Conservation (phyloP, 148 eudicot species). For the Rhododendron henanense region DNA sequence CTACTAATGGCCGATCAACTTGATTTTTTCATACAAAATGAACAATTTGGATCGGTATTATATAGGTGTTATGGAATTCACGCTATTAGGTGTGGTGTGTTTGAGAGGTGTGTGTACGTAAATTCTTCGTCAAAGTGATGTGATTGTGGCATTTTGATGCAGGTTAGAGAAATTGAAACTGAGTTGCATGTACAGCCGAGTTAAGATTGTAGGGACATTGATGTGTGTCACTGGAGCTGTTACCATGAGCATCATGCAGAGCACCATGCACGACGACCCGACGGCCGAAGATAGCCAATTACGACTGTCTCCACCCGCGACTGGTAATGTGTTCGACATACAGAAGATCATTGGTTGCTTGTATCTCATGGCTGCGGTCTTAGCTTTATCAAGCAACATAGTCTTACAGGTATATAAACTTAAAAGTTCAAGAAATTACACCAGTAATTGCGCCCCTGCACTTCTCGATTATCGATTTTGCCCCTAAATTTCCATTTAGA, state of each 20-base stretch:
- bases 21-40: no score
- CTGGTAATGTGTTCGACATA: constrained; percentile 18
- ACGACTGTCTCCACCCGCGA: not conserved
- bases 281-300: not conserved
- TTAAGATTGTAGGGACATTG: constrained; percentile 60
- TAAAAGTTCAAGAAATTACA: not conserved
- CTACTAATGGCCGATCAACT: no score
- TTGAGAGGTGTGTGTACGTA: no score
- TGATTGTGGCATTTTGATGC: constrained; percentile 8
- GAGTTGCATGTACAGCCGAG: constrained; percentile 52
- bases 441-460: not conserved
- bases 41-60: no score
- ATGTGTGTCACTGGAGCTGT: constrained; percentile 67
- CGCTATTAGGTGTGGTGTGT: no score
- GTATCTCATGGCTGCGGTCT: constrained; percentile 57
- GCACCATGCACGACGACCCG: not conserved
- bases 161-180: constrained; percentile 55
- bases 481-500: not conserved
- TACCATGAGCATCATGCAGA: constrained; percentile 41
- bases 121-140: no score
- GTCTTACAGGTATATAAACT: constrained; percentile 48
- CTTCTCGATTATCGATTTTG: not conserved
- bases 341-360: constrained; percentile 43
- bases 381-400: constrained; percentile 47
- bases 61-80: no score